These are phyloP conservation scores for Pestalotiopsis sp. DNA, from an alignment of 2,329 filamentous ascomycete species.

Conservation along the genomic window DNA sequence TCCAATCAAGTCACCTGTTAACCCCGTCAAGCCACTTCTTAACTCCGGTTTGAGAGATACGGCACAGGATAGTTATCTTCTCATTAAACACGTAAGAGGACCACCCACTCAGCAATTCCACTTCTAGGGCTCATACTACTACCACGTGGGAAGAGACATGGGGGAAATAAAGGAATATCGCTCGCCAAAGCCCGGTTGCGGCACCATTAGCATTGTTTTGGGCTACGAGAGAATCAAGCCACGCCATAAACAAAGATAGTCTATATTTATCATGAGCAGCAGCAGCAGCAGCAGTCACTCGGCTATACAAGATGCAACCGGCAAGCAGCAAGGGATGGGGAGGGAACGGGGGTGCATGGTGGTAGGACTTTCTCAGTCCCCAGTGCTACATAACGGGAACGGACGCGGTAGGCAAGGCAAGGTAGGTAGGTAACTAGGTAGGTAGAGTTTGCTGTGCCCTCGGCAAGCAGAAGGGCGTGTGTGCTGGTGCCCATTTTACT, in stretches of 20 bases:
- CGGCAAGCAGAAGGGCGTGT: not conserved
- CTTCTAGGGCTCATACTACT: too few species aligned
- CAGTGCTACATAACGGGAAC: not conserved
- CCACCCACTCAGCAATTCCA: too few species aligned
- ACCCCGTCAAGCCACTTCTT: too few species aligned
- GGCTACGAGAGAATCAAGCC: not conserved
- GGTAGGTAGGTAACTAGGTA: not conserved
- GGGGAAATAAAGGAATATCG: not conserved
- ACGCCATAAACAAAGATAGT: not conserved
- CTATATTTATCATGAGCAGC: not conserved
- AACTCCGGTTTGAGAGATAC: too few species aligned
- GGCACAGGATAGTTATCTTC: too few species aligned
- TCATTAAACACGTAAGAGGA: too few species aligned
- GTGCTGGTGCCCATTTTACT: not conserved
- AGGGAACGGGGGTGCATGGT: not conserved
- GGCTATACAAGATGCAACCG: not conserved
- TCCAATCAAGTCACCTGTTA: too few species aligned
- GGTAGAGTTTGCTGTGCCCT: not conserved
- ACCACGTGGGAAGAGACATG: too few species aligned
- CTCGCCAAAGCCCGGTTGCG: not conserved
- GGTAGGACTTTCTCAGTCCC: too few species aligned
- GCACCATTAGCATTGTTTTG: not conserved
- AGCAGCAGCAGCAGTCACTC: not conserved
- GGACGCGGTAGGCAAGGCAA: not conserved
- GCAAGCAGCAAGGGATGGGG: not conserved